Base-by-base conservation (phyloP, 345 rosid species). In the Microcos paniculata region DNA sequence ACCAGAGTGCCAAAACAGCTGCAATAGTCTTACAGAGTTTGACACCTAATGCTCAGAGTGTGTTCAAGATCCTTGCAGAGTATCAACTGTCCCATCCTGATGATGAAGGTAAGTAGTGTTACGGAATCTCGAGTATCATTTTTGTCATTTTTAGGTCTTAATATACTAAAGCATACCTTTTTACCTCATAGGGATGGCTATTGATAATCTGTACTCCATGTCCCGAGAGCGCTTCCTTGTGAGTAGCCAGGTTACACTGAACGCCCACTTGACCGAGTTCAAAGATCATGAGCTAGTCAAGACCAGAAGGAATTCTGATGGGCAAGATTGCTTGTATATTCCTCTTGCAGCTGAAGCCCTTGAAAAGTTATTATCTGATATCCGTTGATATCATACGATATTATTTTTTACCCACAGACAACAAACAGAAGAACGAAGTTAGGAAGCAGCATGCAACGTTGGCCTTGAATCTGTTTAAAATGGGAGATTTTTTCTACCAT, bases 221-320 rank as follows among this genome's bases (percentile, higher is more conserved):
- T 85, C 96, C 38, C 88, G 96, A n/a, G 97, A 93, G 78, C 88
- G 85, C 31, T 93, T 93, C 86, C 85, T 93, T 45, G 96, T 92
- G n/a, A 90, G 98, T 78, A 93, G 92, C 80, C 96, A 87, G 89
- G 88, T 92, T 63, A 90, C 98, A 21, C 80, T 96, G 68, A 93
- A 90, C 77, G 89, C 98, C 31, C 97, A 96, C 82, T 82, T 96
- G 85, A 92, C 93, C 8, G 99, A 96, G 74, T 92, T 92, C 79
- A 96, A 92, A 84, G 99, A 96, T 83, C 98, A 92, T 19, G 98
- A 93, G 66, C 84, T 96, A 71, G 94, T 96, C 46, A 96, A 92
- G 88, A 89, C 85, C 55, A 88, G 80, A 83, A 88, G 90, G 85
- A 81, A 85, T 73, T 64, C 86, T 0, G 98, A 96, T 80, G 98